Percentiles rank a stretch among this genome's conserved stretches.
These are phyloP conservation scores for Camellia japonica DNA, from an alignment of 148 eudicot genomes.

Conservation along the genomic window DNA sequence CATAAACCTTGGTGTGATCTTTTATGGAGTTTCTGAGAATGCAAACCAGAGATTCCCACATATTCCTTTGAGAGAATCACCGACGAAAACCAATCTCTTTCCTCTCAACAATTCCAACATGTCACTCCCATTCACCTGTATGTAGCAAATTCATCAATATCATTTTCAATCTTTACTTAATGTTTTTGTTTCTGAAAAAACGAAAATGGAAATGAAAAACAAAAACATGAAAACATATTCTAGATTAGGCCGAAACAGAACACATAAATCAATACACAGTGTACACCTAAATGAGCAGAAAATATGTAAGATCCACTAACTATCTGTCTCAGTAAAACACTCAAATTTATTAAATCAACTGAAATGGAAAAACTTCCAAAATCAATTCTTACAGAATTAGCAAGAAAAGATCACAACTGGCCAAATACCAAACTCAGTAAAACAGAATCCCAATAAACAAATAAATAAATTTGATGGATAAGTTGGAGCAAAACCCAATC, in stretches of 20 bases:
- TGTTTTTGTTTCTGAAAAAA: too few species aligned
- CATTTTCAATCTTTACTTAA: background rate
- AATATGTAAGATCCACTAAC: background rate
- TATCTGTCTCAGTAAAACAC: background rate
- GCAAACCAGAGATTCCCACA: conserved; percentile 98
- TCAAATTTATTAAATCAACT: background rate
- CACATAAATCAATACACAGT: background rate
- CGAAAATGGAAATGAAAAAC: background rate
- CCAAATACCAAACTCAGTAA: background rate
- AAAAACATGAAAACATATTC: background rate
- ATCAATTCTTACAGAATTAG: background rate
- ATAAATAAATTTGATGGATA: background rate
- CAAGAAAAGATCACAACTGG: background rate
- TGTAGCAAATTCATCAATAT: conserved; percentile 8
- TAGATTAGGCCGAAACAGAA: background rate
- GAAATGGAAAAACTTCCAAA: background rate
- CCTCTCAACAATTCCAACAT: conserved; percentile 80
- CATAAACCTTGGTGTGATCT: conserved; percentile 68
- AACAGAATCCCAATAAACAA: background rate
- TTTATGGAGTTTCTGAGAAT: conserved; percentile 65
- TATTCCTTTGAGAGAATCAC: conserved; percentile 95
- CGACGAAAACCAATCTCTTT: conserved; percentile 81
- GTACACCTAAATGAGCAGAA: background rate
- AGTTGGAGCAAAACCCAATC: too few species aligned
- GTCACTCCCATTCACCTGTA: conserved; percentile 56